Conservation (phyloP, 2,329 filamentous ascomycete species). For the Phoma sp. region DNA sequence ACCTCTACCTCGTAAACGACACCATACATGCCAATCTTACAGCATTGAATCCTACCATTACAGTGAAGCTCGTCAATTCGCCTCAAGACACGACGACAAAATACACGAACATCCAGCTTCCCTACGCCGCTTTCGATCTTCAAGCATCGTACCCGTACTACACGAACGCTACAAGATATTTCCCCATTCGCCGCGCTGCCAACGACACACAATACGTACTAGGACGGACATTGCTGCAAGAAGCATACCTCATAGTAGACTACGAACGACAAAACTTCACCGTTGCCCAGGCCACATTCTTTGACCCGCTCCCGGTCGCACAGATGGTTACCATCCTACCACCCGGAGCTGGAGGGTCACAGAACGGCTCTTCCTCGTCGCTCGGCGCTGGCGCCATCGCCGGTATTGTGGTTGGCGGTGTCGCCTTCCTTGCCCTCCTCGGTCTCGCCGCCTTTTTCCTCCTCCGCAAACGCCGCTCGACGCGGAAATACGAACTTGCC, state of each 20-base stretch:
- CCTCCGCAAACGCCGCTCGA: constrained; percentile 26
- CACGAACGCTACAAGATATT: constrained; percentile 70
- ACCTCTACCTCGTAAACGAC: constrained; percentile 51
- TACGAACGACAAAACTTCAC: constrained; percentile 57
- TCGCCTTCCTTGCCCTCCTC: constrained; percentile 26
- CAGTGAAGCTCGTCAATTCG: constrained; percentile 47
- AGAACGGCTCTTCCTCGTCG: constrained; percentile 9
- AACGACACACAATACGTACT: constrained; percentile 66
- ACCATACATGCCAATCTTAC: constrained; percentile 44
- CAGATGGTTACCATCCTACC: constrained; percentile 39
- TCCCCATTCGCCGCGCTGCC: constrained; percentile 67
- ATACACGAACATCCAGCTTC: constrained; percentile 54
- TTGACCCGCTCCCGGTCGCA: constrained; percentile 39
- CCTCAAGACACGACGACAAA: constrained; percentile 39
- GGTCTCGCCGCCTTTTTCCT: constrained; percentile 32
- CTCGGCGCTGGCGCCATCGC: constrained; percentile 41
- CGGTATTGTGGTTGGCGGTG: constrained; percentile 41
- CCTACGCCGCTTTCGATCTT: constrained; percentile 59
- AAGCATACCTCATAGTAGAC: constrained; percentile 62
- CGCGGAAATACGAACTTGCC: constrained; percentile 30
- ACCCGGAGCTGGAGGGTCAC: not conserved
- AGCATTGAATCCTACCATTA: constrained; percentile 45
- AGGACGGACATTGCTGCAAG: constrained; percentile 72
- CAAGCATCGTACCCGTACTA: constrained; percentile 61
- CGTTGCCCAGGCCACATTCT: constrained; percentile 50